Conservation (phyloP, 768 basidiomycete species). For the Boletales sp. region DNA sequence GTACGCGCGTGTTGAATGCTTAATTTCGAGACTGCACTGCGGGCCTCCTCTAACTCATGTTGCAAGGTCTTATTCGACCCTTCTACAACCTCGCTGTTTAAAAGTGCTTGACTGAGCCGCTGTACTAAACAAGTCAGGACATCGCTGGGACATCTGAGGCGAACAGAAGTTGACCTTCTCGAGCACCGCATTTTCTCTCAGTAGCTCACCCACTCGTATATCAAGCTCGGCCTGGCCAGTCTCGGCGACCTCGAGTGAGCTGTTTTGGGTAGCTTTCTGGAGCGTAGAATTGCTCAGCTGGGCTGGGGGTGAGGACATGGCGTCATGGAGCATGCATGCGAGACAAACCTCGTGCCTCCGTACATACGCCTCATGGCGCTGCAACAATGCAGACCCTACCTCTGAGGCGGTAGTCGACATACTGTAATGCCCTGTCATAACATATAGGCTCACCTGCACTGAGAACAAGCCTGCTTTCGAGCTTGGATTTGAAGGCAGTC, state of each 20-base stretch:
- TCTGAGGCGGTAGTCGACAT: constrained; percentile 42
- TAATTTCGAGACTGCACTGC: constrained; percentile 60
- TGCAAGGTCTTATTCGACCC: constrained; percentile 70
- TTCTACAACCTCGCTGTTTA: constrained; percentile 81
- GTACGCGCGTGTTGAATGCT: constrained; percentile 67
- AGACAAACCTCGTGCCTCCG: constrained; percentile 60
- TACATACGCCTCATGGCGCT: constrained; percentile 84
- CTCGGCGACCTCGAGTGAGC: constrained; percentile 4
- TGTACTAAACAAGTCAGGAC: constrained; percentile 29
- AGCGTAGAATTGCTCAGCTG: constrained; percentile 15
- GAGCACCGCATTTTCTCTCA: constrained; percentile 57
- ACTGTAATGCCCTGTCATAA: background rate
- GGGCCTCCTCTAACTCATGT: constrained; percentile 73
- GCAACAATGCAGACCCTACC: constrained; percentile 85
- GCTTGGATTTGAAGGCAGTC: constrained; percentile 58
- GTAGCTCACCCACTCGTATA: constrained; percentile 31
- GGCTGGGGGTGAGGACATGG: constrained; percentile 12
- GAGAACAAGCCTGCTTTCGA: constrained; percentile 75
- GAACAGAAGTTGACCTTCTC: constrained; percentile 36
- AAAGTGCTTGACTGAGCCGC: constrained; percentile 74
- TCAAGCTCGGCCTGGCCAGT: constrained; percentile 26
- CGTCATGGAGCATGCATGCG: constrained; percentile 5
- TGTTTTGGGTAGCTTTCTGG: constrained; percentile 13
- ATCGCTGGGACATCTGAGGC: background rate
- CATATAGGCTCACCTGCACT: constrained; percentile 69